Evolutionary conservation across 352 stramenopile species (phyloP), one percentile per base, ranked within the genome.

Genomic region (Pythium rishiriense): DNA sequence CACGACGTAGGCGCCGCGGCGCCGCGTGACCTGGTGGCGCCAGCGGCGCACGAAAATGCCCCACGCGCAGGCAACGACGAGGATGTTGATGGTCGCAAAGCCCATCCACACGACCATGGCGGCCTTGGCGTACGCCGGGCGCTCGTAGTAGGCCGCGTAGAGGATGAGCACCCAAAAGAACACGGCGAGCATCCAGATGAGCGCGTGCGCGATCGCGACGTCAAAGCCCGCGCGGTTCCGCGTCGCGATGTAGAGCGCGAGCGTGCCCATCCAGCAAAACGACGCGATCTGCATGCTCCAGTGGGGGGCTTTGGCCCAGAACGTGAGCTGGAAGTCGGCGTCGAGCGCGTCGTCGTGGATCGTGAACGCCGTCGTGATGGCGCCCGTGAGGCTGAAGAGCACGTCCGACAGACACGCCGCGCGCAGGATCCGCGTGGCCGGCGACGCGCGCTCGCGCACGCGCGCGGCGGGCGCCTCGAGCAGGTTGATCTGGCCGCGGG

Each of bases 151-250:
- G 28, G 71, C 74, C 21, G 81, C 77, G 56, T 91, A 92, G 11
- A 93, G 65, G 52, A 91, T 78, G 4, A 94, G 69, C 0, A 89
- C 70, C 72, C 75, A 92, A 61, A 88, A 94, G 28, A 94, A 85
- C 8, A 92, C 70, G 1, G 88, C 73, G 21, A 87, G 50, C 66
- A 91, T 78, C 85, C 85, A 94, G 31, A 94, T 90, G 48, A 92
- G 70, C 1, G 78, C 77, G 55, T 94, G 86, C 0, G 82, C 78
- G 58, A 92, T 90, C 15, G 75, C 75, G 22, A 94, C 81, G 48
- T 91, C 80, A 51, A 94, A 93, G 24, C 65, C 72, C 33, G 76
- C 64, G 33, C 79, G 68, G 39, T 87, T 74, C 19, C 72, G 68
- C 66, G 54, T 69, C 26, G 78, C 80, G 63, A 94, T 93, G 70